Percentiles rank a stretch among this genome's conserved stretches.
Conservation (phyloP, 2,329 filamentous ascomycete species). For the Zymoseptoria ardabiliae region DNA sequence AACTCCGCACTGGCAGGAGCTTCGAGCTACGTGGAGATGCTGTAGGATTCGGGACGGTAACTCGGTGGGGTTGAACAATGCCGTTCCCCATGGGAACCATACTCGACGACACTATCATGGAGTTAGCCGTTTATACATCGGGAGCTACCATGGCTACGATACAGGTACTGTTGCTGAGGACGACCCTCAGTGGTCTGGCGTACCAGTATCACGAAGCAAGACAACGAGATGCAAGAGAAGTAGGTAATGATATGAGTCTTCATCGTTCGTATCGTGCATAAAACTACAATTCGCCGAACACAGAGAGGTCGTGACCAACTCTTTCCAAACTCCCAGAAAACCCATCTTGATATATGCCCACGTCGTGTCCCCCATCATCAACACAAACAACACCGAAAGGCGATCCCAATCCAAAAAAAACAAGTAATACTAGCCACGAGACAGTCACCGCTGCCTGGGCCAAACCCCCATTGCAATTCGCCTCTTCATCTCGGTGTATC, state of each 20-base stretch:
- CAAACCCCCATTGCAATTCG: constrained; percentile 1
- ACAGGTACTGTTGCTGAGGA: too few relatives aligned
- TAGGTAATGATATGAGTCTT: background rate
- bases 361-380: constrained; percentile 4
- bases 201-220: background rate
- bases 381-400: constrained; percentile 3
- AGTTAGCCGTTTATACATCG: background rate
- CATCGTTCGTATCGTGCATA: background rate
- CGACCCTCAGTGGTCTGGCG: background rate
- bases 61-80: background rate
- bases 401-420: background rate
- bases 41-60: background rate
- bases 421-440: background rate
- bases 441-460: constrained; percentile 7
- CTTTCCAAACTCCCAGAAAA: background rate
- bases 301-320: background rate
- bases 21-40: background rate
- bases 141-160: too few relatives aligned
- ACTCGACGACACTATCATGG: background rate
- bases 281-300: background rate
- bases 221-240: background rate
- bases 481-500: constrained; percentile 5
- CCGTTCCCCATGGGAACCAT: background rate
- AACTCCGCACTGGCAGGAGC: background rate
- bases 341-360: constrained; percentile 5